A percentile compares a stretch with the other conserved stretches of the same genome.
These are phyloP conservation scores for Fusarium sp. DNA, from an alignment of 2,329 filamentous ascomycete genomes.

Conservation along the genomic window DNA sequence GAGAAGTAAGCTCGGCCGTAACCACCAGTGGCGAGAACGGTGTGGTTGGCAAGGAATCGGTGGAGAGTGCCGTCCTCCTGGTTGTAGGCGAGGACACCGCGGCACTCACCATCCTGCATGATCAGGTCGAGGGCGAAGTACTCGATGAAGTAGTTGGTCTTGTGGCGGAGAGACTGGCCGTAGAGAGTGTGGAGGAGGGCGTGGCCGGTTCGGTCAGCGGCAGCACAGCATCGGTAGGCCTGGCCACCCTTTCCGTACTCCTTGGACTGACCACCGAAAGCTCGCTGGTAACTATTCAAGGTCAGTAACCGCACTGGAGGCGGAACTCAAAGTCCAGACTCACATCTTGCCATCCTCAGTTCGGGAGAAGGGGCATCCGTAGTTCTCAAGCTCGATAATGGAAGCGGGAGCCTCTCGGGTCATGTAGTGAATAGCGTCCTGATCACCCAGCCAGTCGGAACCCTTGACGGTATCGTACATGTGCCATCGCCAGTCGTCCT, in stretches of 20 bases:
- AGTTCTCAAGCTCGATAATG: slow-evolving; percentile 96
- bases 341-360: slow-evolving; percentile 96
- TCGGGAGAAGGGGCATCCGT: slow-evolving; percentile 95
- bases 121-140: slow-evolving; percentile 97
- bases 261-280: slow-evolving; percentile 96
- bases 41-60: slow-evolving; percentile 96
- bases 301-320: slow-evolving; percentile 24
- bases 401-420: slow-evolving; percentile 91
- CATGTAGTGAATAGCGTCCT: slow-evolving; percentile 99
- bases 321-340: slow-evolving; percentile 48
- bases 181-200: slow-evolving; percentile 98
- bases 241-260: slow-evolving; percentile 97
- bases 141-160: slow-evolving; percentile 99
- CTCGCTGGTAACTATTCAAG: slow-evolving; percentile 87
- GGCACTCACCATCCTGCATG: slow-evolving; percentile 97
- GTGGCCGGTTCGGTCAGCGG: slow-evolving; percentile 95
- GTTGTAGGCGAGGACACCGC: slow-evolving; percentile 97
- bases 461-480: slow-evolving; percentile 99
- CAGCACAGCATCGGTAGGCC: slow-evolving; percentile 96
- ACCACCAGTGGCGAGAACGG: slow-evolving; percentile 94
- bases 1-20: slow-evolving; percentile 99
- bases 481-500: slow-evolving; percentile 99
- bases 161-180: slow-evolving; percentile 94
- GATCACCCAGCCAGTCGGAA: slow-evolving; percentile 96
- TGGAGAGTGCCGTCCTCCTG: slow-evolving; percentile 98